Conservation (phyloP, 805 yeast genomes). For the Zygosaccharomyces bailii region DNA sequence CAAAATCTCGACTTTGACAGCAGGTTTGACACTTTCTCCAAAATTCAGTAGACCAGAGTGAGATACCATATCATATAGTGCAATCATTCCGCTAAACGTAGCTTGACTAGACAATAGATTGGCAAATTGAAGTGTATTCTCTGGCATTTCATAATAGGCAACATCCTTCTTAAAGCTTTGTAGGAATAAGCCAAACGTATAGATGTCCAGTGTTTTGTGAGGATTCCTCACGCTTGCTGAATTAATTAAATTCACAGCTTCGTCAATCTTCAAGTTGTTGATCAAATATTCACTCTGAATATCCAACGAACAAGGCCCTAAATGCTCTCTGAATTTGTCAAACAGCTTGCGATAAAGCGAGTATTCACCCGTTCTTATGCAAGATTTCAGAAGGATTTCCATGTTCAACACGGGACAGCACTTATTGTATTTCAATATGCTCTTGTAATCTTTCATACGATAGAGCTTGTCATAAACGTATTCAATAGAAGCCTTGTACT, state of each 20-base stretch:
- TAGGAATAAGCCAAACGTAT: constrained; percentile 27
- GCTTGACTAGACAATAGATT: constrained; percentile 28
- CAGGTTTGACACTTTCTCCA: constrained; percentile 7
- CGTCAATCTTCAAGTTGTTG: constrained; percentile 21
- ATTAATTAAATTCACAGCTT: constrained; percentile 21
- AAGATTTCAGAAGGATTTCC: constrained; percentile 26
- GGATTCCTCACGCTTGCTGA: constrained; percentile 15
- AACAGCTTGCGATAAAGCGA: constrained; percentile 19
- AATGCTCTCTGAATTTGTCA: constrained; percentile 17
- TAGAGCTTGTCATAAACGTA: constrained; percentile 25
- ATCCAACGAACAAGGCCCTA: constrained; percentile 17
- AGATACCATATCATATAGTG: constrained; percentile 20
- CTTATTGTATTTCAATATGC: constrained; percentile 25
- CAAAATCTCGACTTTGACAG: constrained; percentile 17
- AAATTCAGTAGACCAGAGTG: constrained; percentile 14
- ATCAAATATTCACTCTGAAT: constrained; percentile 28
- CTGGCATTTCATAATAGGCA: constrained; percentile 16
- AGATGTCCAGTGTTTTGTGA: constrained; percentile 23
- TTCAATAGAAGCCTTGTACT: constrained; percentile 24
- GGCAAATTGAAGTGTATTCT: constrained; percentile 30
- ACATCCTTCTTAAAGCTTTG: constrained; percentile 20
- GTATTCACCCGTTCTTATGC: constrained; percentile 27
- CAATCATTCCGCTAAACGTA: constrained; percentile 17
- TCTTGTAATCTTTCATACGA: constrained; percentile 16
- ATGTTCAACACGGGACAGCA: constrained; percentile 27